Base-by-base conservation (phyloP, 306 rosid species). In the Fagus crenata region DNA sequence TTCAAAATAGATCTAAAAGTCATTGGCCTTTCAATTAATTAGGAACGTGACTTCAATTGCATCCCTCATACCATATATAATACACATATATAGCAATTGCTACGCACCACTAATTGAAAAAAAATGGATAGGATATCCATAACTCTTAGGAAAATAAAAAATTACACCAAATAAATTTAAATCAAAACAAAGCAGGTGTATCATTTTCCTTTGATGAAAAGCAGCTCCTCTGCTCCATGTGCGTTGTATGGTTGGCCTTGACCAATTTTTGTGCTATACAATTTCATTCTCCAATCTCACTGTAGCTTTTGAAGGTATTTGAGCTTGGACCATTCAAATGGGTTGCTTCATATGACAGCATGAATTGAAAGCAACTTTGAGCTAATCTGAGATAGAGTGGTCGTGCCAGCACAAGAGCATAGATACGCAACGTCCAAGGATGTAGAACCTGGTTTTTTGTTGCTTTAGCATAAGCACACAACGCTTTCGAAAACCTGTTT, bases 381-480 rank as follows among this genome's bases (percentile, higher is more conserved):
- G 36, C 73, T 82, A 83, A 78, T 88, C 92, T 1, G 78, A 17
- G 22, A 83, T 69, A 31, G 82, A 81, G 74, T 84, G 86, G 67
- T 88, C 88, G 78, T 88, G 83, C 92, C 89, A 88, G 77, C 92
- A 88, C 11, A 88, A 74, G 61, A 88, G 88, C 92, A 88, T 88
- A 49, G 86, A 84, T 69, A 88, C 74, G 73, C 92, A 88, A 73
- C 92, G 89, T 49, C 88, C 85, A 1, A 84, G 84, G 75, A 88
- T 88, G 53, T 88, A 88, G 80, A 86, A 86, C 64, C 92, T 64
- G 13, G 92, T 84, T 54, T 86, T 88, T 80, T 88, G 92, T 36
- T 88, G 92, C 85, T 88, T 88, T 31, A 71, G 75, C 83, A 88
- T 77, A 53, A 59, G 9, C 76, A 75, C 49, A 74, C 89, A 86